phyloP scores from a whole-genome alignment of 2,329 filamentous ascomycete species.

The Ophiostoma angusticollis region DNA sequence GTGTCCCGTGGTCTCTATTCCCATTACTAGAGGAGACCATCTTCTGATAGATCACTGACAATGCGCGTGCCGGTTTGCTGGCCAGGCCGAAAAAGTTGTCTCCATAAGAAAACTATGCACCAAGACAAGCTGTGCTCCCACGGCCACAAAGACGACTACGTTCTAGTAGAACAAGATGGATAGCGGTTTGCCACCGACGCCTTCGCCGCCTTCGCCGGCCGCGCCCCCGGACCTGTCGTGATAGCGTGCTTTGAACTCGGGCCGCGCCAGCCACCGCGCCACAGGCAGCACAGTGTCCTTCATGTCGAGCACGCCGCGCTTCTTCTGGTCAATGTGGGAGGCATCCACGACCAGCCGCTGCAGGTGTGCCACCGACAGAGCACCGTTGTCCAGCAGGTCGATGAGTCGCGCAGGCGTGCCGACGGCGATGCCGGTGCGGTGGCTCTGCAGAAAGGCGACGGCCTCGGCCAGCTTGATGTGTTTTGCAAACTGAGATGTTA shows the following conservation, averaged over 20 bases:
- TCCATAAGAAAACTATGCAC: too few species aligned
- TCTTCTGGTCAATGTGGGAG: slow-evolving; percentile 89
- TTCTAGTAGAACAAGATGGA: slow-evolving; percentile 13
- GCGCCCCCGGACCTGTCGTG: slow-evolving; percentile 8
- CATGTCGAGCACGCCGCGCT: slow-evolving; percentile 88
- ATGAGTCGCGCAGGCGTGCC: slow-evolving; percentile 76
- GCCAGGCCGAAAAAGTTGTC: too few species aligned
- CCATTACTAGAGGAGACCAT: too few species aligned
- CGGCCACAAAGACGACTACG: too few species aligned
- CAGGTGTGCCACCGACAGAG: slow-evolving; percentile 56
- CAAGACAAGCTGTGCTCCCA: too few species aligned
- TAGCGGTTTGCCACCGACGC: slow-evolving; percentile 40
- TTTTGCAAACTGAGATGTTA: slow-evolving; percentile 59
- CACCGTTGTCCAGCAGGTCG: slow-evolving; percentile 70
- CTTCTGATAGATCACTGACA: too few species aligned
- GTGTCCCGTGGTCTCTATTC: too few species aligned
- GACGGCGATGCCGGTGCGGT: slow-evolving; percentile 71
- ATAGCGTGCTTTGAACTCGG: slow-evolving; percentile 56
- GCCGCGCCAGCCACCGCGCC: slow-evolving; percentile 56
- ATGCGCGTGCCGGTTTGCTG: too few species aligned
- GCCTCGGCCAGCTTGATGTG: slow-evolving; percentile 93
- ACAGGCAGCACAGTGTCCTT: slow-evolving; percentile 79
- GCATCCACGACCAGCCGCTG: slow-evolving; percentile 79
- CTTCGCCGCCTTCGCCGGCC: slow-evolving; percentile 11
- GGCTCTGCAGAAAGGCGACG: slow-evolving; percentile 56